These are phyloP conservation scores for Betula pendula DNA, from an alignment of 306 rosid genomes.

Conservation along the genomic window DNA sequence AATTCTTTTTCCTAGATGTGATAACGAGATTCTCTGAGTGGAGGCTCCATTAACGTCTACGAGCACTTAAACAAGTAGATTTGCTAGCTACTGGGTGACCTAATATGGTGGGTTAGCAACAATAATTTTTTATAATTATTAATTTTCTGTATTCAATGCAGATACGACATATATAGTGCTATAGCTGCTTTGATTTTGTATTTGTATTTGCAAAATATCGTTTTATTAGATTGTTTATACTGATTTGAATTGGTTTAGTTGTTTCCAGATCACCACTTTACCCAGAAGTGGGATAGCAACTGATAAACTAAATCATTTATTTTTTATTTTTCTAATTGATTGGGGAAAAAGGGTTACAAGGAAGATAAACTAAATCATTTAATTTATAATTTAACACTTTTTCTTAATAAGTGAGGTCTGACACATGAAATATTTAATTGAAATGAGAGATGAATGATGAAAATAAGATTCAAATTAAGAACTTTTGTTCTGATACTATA, in stretches of 20 bases:
- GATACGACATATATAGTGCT: background rate
- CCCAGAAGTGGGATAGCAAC: too few relatives aligned
- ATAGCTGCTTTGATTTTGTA: background rate
- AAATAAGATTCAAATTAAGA: too few relatives aligned
- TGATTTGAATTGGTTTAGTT: background rate
- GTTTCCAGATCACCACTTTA: too few relatives aligned
- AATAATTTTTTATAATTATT: background rate
- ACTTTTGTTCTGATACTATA: too few relatives aligned
- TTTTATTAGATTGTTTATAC: background rate
- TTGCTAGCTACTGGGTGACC: conserved; percentile 14
- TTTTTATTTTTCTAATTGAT: too few relatives aligned
- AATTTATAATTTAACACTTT: too few relatives aligned
- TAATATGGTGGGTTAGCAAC: conserved; percentile 23
- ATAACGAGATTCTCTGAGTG: conserved; percentile 31
- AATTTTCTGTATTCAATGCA: background rate
- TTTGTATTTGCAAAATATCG: background rate
- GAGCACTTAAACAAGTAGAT: conserved; percentile 29
- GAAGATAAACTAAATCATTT: too few relatives aligned
- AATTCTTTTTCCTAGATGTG: conserved; percentile 14
- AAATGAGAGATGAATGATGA: too few relatives aligned
- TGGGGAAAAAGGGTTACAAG: too few relatives aligned
- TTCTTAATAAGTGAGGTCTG: too few relatives aligned
- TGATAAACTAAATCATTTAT: too few relatives aligned
- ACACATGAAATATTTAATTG: too few relatives aligned
- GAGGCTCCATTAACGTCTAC: conserved; percentile 41